Base-by-base conservation (phyloP, 2,329 filamentous ascomycete species). In the Fusarium gaditjirri region DNA sequence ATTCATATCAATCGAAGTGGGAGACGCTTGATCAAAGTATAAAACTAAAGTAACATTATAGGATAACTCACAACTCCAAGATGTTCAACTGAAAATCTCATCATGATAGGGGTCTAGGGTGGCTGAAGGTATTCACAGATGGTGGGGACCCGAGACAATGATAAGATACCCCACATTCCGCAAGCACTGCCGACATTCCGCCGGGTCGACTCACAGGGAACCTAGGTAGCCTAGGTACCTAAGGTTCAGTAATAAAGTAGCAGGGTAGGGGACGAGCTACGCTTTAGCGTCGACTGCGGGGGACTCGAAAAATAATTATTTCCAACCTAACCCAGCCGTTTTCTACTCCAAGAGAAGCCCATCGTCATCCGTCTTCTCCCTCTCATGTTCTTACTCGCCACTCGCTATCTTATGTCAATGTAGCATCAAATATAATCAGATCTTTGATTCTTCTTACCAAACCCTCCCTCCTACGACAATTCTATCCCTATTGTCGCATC, bases 301-400 rank as follows among this genome's bases (percentile, higher is more conserved):
- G 56, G 59, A 41, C 49, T 44, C 72, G 46, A 76, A 76, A 77
- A 77, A 74, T 77, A 76, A 77, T 72, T 77, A 68, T 77, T 76
- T 67, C 60, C 56, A 56, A 73, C 49, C 52, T 53, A 25, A 50
- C 47, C 46, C 58, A 71, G 57, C 39, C 47, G 55, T 47, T n/a
- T n/a, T 57, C 65, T 46, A 52, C 58, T 73, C 19, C 23, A 53
- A 38, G 49, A 39, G 33, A 53, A 35, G 47, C 31, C 52, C 59
- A 70, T 68, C 62, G 41, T 67, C 68, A 57, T 63, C 71, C 47
- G 29, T 35, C 27, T 27, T 49, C 35, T 44, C 42, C 27, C 43
- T 38, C n/a, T 21, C 23, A 35, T 43, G 27, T 23, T 35, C 54
- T 41, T 29, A 41, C 62, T 62, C 44, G 49, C 63, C 52, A 36